These are phyloP conservation scores for Blastomyces percursus DNA, from an alignment of 2,329 filamentous ascomycete genomes.

Conservation along the genomic window DNA sequence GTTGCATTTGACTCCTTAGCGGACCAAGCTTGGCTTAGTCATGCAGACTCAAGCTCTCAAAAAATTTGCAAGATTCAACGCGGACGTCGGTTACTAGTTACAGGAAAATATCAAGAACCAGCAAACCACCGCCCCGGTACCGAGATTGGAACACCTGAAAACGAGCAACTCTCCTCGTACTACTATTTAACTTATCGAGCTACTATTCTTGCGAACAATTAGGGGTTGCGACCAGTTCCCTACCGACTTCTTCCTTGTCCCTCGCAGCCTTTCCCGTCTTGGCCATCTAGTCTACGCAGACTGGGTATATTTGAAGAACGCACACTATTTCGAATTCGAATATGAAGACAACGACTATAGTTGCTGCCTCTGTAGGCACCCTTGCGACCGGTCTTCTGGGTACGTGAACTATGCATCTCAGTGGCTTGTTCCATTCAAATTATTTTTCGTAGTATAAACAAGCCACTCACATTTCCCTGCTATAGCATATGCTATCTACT, in stretches of 20 bases:
- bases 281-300: not conserved
- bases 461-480: slow-evolving; percentile 10
- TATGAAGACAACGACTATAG: slow-evolving; percentile 48
- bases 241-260: not conserved
- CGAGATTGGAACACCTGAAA: not conserved
- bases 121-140: not conserved
- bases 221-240: not conserved
- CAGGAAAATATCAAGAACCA: not conserved
- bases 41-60: not conserved
- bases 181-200: not conserved
- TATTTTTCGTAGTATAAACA: not conserved
- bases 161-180: no score
- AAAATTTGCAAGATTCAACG: not conserved
- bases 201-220: not conserved
- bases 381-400: slow-evolving; percentile 47
- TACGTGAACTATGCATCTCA: slow-evolving; percentile 20
- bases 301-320: not conserved
- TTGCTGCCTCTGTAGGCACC: slow-evolving; percentile 48
- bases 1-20: not conserved
- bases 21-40: not conserved
- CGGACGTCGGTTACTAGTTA: not conserved
- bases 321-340: not conserved
- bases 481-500: slow-evolving; percentile 54
- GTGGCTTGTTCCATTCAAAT: not conserved
- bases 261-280: not conserved